A percentile compares a stretch with the other conserved stretches of the same genome.
Conservation (phyloP, 2,329 filamentous ascomycete species). For the Daldinia eschscholtzii region DNA sequence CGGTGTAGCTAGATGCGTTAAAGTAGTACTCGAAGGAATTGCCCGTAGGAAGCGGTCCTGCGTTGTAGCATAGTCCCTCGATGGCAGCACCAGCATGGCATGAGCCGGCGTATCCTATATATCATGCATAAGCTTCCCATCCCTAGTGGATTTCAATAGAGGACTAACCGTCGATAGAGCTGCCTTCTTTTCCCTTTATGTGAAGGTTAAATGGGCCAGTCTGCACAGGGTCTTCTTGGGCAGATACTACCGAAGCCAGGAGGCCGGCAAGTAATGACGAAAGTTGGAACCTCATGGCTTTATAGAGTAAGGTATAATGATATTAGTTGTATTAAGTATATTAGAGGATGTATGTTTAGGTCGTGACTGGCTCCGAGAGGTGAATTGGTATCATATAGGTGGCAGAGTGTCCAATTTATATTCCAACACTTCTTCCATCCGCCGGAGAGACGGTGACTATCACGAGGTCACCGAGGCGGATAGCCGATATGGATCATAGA, state of each 20-base stretch:
- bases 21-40: conserved; percentile 51
- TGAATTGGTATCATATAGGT: conserved; percentile 1
- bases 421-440: conserved; percentile 10
- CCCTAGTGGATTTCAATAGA: not conserved
- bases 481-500: conserved; percentile 16
- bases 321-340: not conserved
- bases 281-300: conserved; percentile 51
- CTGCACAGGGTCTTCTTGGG: conserved; percentile 49
- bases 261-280: conserved; percentile 48
- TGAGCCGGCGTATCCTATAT: conserved; percentile 50
- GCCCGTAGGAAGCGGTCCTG: conserved; percentile 33
- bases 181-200: conserved; percentile 48
- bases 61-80: conserved; percentile 51
- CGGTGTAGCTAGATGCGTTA: conserved; percentile 50
- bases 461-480: conserved; percentile 34
- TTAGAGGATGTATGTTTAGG: conserved; percentile 7
- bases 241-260: conserved; percentile 48
- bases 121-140: conserved; percentile 26
- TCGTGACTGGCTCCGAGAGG: conserved; percentile 4
- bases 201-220: conserved; percentile 54
- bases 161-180: conserved; percentile 48
- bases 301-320: conserved; percentile 15
- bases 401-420: conserved; percentile 32
- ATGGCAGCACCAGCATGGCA: conserved; percentile 55
- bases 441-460: conserved; percentile 24